A percentile compares a stretch with the other conserved stretches of the same genome.
Conservation (phyloP, 2,329 filamentous ascomycete genomes). For the Colletotrichum scovillei region DNA sequence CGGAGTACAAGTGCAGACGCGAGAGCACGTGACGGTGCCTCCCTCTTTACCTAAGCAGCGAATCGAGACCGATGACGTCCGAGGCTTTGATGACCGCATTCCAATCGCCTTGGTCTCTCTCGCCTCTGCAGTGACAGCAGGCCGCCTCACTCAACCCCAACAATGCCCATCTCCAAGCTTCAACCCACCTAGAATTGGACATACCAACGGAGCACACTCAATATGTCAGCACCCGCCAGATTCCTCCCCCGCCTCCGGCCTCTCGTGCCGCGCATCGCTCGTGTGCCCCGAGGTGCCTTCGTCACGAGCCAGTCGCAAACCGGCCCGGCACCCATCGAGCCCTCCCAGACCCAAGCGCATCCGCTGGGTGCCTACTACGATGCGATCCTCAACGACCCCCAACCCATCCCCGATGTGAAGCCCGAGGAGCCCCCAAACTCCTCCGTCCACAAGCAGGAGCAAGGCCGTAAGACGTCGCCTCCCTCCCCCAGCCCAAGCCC, state of each 20-base stretch:
- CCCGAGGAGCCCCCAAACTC: constrained; percentile 57
- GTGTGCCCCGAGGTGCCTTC: constrained; percentile 43
- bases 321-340: constrained; percentile 41
- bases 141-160: constrained; percentile 25
- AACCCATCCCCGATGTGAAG: constrained; percentile 53
- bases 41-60: constrained; percentile 13
- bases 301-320: constrained; percentile 42
- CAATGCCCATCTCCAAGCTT: constrained; percentile 11
- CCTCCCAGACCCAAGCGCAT: constrained; percentile 49
- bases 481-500: constrained; percentile 20
- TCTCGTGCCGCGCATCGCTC: constrained; percentile 39
- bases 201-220: neutral
- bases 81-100: constrained; percentile 39
- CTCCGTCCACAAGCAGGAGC: constrained; percentile 42
- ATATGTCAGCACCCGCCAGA: constrained; percentile 46
- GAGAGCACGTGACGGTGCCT: neutral
- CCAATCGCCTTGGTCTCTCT: constrained; percentile 1
- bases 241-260: constrained; percentile 46
- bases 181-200: constrained; percentile 12
- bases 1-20: neutral
- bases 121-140: constrained; percentile 23
- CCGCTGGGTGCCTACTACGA: constrained; percentile 71
- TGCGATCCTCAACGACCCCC: constrained; percentile 61
- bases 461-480: constrained; percentile 39
- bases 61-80: constrained; percentile 46